phyloP scores from a whole-genome alignment of 768 basidiomycete genomes.

The Scleroderma citrinum region DNA sequence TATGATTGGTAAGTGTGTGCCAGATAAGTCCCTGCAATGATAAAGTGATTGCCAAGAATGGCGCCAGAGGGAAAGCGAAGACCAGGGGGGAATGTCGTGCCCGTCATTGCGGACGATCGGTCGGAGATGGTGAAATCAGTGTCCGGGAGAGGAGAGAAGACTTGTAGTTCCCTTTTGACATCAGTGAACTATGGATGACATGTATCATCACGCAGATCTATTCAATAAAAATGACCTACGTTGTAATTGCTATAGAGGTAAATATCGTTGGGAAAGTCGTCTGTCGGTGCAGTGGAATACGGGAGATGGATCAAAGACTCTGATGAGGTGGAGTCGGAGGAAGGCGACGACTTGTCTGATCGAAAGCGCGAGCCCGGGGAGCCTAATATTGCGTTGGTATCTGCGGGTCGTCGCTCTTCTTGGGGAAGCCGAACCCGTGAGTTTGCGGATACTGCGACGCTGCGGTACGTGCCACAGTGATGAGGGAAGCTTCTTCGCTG shows the following conservation, averaged over 20 bases:
- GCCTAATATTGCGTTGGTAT: conserved; percentile 40
- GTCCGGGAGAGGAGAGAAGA: conserved; percentile 77
- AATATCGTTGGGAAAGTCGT: conserved; percentile 79
- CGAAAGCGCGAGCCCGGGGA: conserved; percentile 57
- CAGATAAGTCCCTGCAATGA: conserved; percentile 94
- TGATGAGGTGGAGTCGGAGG: conserved; percentile 47
- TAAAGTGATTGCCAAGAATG: conserved; percentile 82
- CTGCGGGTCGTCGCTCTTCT: conserved; percentile 45
- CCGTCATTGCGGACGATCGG: conserved; percentile 75
- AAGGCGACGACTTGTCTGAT: conserved; percentile 36
- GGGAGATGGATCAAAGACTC: conserved; percentile 66
- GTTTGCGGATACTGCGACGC: conserved; percentile 77
- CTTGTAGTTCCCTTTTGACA: conserved; percentile 91
- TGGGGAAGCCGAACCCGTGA: conserved; percentile 63
- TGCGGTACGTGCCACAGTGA: conserved; percentile 96
- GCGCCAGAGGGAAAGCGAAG: conserved; percentile 95
- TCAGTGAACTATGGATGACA: conserved; percentile 67
- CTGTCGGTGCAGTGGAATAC: conserved; percentile 66
- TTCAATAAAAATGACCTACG: conserved; percentile 38
- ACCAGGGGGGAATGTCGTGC: conserved; percentile 83
- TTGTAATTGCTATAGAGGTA: conserved; percentile 96
- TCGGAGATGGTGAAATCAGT: conserved; percentile 75
- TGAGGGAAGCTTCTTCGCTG: conserved; percentile 75
- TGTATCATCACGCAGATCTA: neutral
- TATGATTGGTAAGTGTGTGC: conserved; percentile 92